phyloP scores from a whole-genome alignment of 163 green algal genomes.

The Scenedesmus sp. region DNA sequence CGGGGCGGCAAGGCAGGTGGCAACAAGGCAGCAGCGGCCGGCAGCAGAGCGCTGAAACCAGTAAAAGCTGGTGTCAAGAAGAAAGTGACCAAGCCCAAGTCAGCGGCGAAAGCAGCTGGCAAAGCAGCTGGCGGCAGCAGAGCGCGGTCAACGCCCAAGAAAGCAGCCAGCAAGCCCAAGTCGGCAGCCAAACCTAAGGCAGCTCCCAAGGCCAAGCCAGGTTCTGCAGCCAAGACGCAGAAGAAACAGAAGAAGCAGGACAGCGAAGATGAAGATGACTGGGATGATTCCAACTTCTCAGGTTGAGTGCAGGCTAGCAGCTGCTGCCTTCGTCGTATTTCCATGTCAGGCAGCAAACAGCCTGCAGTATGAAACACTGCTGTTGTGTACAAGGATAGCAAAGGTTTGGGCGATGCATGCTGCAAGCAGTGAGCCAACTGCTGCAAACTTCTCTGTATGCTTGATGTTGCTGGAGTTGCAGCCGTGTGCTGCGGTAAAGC shows the following conservation, averaged over 20 bases:
- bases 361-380: background rate
- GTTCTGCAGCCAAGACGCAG: conserved; percentile 6
- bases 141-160: background rate
- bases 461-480: no score
- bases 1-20: background rate
- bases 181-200: conserved; percentile 7
- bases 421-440: background rate
- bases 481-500: background rate
- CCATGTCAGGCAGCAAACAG: background rate
- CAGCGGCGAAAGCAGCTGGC: background rate
- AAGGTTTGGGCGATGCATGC: no score
- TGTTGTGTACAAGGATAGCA: no score
- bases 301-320: background rate
- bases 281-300: conserved; percentile 36
- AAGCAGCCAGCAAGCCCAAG: background rate
- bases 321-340: background rate
- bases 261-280: background rate
- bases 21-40: background rate
- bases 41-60: conserved; percentile 23
- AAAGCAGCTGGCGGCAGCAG: background rate
- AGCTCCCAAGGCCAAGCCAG: background rate
- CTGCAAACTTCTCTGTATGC: no score
- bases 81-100: background rate
- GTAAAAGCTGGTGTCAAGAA: conserved; percentile 46
- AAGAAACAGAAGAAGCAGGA: conserved; percentile 29